Evolutionary conservation across 768 basidiomycete genomes (phyloP).

Genomic region (Pisolithus tinctorius): DNA sequence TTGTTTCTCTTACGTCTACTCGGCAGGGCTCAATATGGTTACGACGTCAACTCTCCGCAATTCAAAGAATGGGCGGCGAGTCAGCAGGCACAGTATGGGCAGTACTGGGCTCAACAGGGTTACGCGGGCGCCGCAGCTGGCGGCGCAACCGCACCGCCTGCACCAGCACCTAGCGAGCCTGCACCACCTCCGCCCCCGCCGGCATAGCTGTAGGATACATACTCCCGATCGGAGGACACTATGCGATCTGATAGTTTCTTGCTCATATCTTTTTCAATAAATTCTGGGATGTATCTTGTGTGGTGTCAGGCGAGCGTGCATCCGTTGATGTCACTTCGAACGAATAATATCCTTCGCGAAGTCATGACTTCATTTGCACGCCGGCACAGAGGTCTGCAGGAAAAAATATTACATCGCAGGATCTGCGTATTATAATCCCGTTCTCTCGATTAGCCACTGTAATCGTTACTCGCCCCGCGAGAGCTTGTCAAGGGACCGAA

Average conservation of each 20-base stretch:
- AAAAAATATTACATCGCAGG: background rate
- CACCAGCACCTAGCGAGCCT: slow-evolving; percentile 13
- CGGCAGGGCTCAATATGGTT: slow-evolving; percentile 74
- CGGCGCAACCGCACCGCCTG: slow-evolving; percentile 23
- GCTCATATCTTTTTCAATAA: slow-evolving; percentile 26
- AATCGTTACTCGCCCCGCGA: slow-evolving; percentile 50
- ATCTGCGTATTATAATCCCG: background rate
- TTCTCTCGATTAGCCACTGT: background rate
- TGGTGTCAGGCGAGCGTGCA: too few species aligned
- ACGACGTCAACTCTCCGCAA: slow-evolving; percentile 75
- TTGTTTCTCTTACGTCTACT: background rate
- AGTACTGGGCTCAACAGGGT: slow-evolving; percentile 63
- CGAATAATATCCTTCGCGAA: too few species aligned
- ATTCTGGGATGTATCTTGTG: background rate
- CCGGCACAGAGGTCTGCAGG: background rate
- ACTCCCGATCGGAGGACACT: slow-evolving; percentile 5
- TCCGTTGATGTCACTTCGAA: too few species aligned
- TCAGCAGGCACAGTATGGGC: slow-evolving; percentile 62
- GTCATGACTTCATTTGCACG: too few species aligned
- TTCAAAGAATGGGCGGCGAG: slow-evolving; percentile 76
- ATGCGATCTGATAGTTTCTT: slow-evolving; percentile 13
- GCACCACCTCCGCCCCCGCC: slow-evolving; percentile 20
- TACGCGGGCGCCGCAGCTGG: slow-evolving; percentile 26
- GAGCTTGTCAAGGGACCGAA: slow-evolving; percentile 77
- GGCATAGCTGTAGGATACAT: slow-evolving; percentile 12